These are phyloP conservation scores for Sanguinoderma infundibulare DNA, from an alignment of 1,284 basidiomycete genomes.

Conservation along the genomic window DNA sequence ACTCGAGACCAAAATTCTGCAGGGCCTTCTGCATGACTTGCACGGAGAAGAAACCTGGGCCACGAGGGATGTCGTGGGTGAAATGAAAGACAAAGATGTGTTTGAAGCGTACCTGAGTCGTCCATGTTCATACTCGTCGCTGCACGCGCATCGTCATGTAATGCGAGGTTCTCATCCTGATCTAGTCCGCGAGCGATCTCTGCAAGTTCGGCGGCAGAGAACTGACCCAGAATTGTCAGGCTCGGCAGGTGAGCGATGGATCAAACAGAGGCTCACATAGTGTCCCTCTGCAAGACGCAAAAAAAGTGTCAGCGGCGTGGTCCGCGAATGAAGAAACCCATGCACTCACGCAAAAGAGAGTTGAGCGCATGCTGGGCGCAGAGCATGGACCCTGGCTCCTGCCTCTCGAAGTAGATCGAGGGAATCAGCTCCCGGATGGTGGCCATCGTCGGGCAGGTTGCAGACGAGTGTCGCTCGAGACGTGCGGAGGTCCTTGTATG, in stretches of 20 bases:
- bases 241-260: slow-evolving; percentile 24
- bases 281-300: slow-evolving; percentile 56
- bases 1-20: slow-evolving; percentile 79
- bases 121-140: slow-evolving; percentile 83
- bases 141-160: slow-evolving; percentile 42
- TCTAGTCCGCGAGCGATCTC: slow-evolving; percentile 39
- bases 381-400: slow-evolving; percentile 78
- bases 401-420: slow-evolving; percentile 79
- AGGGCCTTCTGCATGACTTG: slow-evolving; percentile 84
- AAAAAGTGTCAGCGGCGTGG: slow-evolving; percentile 49
- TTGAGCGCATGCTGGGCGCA: slow-evolving; percentile 89
- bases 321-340: slow-evolving; percentile 39
- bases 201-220: slow-evolving; percentile 86
- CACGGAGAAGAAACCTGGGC: slow-evolving; percentile 83
- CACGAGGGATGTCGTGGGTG: neutral
- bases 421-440: slow-evolving; percentile 56
- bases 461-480: neutral
- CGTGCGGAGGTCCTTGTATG: neutral
- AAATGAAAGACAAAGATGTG: neutral
- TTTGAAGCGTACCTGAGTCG: slow-evolving; percentile 66
- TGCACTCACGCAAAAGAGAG: slow-evolving; percentile 71
- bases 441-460: slow-evolving; percentile 46
- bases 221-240: slow-evolving; percentile 47
- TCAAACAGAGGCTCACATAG: slow-evolving; percentile 54
- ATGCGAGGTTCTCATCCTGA: slow-evolving; percentile 41